phyloP scores from a whole-genome alignment of 768 basidiomycete species.

The Hirschioporus abietinus region DNA sequence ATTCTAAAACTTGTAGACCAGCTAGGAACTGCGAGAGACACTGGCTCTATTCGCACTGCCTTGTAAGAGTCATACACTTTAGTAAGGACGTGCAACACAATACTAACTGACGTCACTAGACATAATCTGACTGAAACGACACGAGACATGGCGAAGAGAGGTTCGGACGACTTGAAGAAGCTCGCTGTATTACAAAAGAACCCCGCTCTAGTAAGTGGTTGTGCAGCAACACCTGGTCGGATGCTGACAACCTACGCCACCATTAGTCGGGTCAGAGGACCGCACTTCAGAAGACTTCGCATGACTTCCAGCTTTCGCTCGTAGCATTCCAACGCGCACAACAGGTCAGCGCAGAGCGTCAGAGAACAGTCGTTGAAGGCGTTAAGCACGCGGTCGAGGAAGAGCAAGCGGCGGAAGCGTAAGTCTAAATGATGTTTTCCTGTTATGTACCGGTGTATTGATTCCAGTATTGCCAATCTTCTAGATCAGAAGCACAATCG shows the following conservation, averaged over 20 bases:
- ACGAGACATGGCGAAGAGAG: constrained; percentile 89
- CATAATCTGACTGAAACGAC: constrained; percentile 95
- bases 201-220: constrained; percentile 44
- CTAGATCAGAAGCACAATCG: background rate
- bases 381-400: constrained; percentile 84
- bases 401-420: constrained; percentile 32
- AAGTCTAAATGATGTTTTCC: background rate
- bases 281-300: constrained; percentile 84
- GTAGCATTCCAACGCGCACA: constrained; percentile 91
- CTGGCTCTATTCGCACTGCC: constrained; percentile 70
- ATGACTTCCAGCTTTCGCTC: constrained; percentile 86
- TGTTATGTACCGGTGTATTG: background rate
- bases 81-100: constrained; percentile 3
- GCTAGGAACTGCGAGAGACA: constrained; percentile 81
- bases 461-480: background rate
- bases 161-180: constrained; percentile 89
- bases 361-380: constrained; percentile 82
- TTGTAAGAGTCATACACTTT: constrained; percentile 53
- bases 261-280: constrained; percentile 74
- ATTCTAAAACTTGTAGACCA: constrained; percentile 96
- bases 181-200: constrained; percentile 70
- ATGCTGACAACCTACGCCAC: background rate
- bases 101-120: constrained; percentile 33
- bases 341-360: constrained; percentile 83
- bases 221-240: background rate